phyloP scores from a whole-genome alignment of 768 basidiomycete species.

The Suillus ampliporus region DNA sequence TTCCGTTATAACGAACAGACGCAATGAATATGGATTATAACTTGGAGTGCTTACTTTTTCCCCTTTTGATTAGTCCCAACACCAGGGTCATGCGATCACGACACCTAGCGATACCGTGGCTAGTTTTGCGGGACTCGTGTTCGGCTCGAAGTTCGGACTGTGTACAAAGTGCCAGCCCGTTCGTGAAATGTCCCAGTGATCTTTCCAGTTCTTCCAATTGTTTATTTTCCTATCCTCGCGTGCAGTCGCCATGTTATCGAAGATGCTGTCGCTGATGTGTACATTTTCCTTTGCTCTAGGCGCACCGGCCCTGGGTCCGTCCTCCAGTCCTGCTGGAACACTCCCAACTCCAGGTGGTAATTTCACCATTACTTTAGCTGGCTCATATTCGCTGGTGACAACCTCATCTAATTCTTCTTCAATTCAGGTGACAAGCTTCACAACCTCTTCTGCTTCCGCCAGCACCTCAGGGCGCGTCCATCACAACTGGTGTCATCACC shows the following conservation, averaged over 20 bases:
- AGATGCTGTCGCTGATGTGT: background rate
- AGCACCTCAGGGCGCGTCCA: conserved; percentile 13
- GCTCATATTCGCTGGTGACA: background rate
- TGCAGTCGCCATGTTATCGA: background rate
- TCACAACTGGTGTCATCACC: conserved; percentile 29
- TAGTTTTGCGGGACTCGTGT: background rate
- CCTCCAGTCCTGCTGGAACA: background rate
- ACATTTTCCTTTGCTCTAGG: background rate
- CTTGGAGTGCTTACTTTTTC: too few relatives aligned
- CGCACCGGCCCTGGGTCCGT: background rate
- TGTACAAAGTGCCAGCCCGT: background rate
- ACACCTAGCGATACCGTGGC: too few relatives aligned
- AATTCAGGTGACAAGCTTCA: background rate
- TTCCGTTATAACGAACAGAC: too few relatives aligned
- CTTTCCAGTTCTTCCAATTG: background rate
- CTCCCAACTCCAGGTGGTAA: too few relatives aligned
- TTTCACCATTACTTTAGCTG: background rate
- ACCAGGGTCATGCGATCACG: too few relatives aligned
- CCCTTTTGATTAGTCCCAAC: too few relatives aligned
- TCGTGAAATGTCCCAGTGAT: background rate
- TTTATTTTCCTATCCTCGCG: background rate
- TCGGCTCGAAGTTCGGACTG: background rate
- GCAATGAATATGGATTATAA: too few relatives aligned
- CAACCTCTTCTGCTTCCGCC: background rate
- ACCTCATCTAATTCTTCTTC: too few relatives aligned